phyloP scores from a whole-genome alignment of 495 filamentous ascomycete species.

The Penicillium alfredii region DNA sequence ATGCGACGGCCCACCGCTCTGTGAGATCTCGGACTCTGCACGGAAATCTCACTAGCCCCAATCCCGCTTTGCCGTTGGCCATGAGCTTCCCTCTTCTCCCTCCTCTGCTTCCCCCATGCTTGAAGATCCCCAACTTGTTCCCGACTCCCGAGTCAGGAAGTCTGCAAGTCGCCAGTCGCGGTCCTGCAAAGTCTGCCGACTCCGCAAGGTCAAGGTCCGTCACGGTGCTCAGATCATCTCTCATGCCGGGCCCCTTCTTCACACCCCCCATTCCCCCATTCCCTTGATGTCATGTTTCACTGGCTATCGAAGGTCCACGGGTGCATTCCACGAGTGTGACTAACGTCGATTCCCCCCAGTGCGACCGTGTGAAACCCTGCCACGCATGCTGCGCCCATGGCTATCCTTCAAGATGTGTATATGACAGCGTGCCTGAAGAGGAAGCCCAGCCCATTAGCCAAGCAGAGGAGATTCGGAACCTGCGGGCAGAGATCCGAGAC shows the following conservation, averaged over 20 bases:
- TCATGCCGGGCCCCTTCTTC: no score
- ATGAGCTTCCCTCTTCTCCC: conserved; percentile 13
- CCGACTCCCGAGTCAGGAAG: conserved; percentile 21
- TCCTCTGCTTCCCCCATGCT: conserved; percentile 21
- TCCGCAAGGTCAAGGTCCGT: conserved; percentile 44
- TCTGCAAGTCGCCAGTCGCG: conserved; percentile 33
- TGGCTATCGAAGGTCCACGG: no score
- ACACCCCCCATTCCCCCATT: conserved; percentile 6
- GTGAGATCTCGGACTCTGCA: conserved; percentile 26
- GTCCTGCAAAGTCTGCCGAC: conserved; percentile 41
- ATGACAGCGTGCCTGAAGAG: conserved; percentile 33
- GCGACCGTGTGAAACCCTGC: conserved; percentile 42
- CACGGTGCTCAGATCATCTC: conserved; percentile 24
- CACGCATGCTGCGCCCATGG: conserved; percentile 45
- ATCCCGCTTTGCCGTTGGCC: conserved; percentile 32
- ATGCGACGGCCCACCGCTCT: conserved; percentile 8
- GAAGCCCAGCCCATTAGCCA: conserved; percentile 37
- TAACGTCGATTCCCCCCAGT: conserved; percentile 25
- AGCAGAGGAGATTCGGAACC: conserved; percentile 39
- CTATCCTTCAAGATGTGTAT: conserved; percentile 41
- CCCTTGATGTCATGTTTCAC: no score
- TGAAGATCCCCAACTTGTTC: conserved; percentile 21
- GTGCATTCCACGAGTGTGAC: conserved; percentile 3
- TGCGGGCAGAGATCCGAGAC: conserved; percentile 36
- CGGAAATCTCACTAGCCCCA: conserved; percentile 29